A percentile compares a stretch with the other conserved stretches of the same genome.
Conservation (phyloP, 768 basidiomycete species). For the Kockovaella imperatae region DNA sequence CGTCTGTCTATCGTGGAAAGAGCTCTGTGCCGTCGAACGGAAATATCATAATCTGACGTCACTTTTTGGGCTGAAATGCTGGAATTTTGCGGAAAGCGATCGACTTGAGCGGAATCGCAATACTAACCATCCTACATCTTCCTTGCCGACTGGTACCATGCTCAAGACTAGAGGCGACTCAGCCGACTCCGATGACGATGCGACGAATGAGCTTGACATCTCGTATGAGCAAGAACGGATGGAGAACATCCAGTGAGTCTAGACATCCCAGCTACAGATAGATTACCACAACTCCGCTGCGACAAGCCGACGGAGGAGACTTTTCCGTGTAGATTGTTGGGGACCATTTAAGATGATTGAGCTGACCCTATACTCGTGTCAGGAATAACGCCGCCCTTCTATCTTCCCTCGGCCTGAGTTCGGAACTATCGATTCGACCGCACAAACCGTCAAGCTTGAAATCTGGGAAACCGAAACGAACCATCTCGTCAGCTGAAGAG, state of each 20-base stretch:
- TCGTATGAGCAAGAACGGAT: constrained; percentile 31
- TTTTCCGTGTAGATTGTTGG: no score
- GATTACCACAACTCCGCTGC: no score
- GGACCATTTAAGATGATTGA: not conserved
- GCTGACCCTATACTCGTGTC: not conserved
- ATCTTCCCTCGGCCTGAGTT: constrained; percentile 5
- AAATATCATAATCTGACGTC: no score
- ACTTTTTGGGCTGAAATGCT: no score
- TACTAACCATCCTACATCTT: no score
- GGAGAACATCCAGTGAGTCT: constrained; percentile 31
- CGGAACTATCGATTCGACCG: not conserved
- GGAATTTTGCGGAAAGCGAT: no score
- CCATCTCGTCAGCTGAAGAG: constrained; percentile 1
- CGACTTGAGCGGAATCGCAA: no score
- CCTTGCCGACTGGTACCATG: no score
- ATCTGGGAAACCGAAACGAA: not conserved
- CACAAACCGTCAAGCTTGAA: not conserved
- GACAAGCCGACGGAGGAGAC: no score
- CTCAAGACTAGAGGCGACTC: no score
- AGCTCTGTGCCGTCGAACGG: no score
- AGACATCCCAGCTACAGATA: not conserved
- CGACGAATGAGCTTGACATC: constrained; percentile 12
- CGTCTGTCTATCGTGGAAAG: no score
- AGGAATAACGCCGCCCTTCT: constrained; percentile 12
- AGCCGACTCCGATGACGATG: constrained; percentile 2